Conservation (phyloP, 805 yeast species). For the Ogataea populi-albae region DNA sequence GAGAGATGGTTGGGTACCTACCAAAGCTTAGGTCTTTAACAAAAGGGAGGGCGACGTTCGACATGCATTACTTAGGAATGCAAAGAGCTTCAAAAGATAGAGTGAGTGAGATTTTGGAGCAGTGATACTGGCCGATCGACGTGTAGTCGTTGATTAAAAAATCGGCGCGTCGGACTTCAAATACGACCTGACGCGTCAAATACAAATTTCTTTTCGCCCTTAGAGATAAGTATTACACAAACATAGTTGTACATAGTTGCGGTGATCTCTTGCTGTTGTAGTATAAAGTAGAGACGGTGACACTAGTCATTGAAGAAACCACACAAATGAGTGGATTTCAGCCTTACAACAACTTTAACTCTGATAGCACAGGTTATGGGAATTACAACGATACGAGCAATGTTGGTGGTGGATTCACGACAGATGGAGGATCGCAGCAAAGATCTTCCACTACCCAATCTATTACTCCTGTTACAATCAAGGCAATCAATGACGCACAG, state of each 20-base stretch:
- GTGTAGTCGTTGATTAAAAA: too few relatives aligned
- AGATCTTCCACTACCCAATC: conserved; percentile 31
- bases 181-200: too few relatives aligned
- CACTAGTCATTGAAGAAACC: conserved; percentile 1
- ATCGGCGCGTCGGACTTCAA: too few relatives aligned
- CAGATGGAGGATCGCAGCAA: conserved; percentile 23
- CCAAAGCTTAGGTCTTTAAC: conserved; percentile 76
- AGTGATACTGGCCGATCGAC: conserved; percentile 4
- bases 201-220: too few relatives aligned
- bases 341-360: conserved; percentile 35
- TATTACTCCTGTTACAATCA: conserved; percentile 69
- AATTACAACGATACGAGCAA: conserved; percentile 23
- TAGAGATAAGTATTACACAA: too few relatives aligned
- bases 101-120: conserved; percentile 33
- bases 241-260: too few relatives aligned
- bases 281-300: background rate
- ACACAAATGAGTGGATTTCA: conserved; percentile 35
- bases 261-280: too few relatives aligned
- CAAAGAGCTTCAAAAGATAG: conserved; percentile 58
- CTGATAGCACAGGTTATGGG: conserved; percentile 38
- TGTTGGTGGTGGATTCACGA: conserved; percentile 33
- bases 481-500: conserved; percentile 61
- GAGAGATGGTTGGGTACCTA: conserved; percentile 88
- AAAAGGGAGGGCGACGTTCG: conserved; percentile 83
- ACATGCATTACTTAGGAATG: conserved; percentile 77